Evolutionary conservation across 2,329 filamentous ascomycete genomes (phyloP).

Genomic region (Trichoderma lentiforme): DNA sequence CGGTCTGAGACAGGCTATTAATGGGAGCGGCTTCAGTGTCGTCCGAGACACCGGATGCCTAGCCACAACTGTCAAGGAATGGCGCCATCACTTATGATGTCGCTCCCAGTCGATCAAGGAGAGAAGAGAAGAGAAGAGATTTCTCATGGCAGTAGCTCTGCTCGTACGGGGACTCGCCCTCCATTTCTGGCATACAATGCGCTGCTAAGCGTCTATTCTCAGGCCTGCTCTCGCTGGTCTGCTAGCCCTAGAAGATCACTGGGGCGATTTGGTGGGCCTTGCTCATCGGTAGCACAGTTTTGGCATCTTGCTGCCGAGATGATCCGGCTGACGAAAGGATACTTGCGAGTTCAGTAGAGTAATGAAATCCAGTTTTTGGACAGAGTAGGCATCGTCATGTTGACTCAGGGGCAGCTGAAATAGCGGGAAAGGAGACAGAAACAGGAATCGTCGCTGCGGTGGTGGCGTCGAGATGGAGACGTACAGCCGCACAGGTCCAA

Average conservation of each 20-base stretch:
- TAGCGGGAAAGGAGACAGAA: neutral
- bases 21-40: neutral
- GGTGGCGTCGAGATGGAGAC: neutral
- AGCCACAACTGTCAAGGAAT: neutral
- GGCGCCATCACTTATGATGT: neutral
- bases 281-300: neutral
- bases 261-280: slow-evolving; percentile 13
- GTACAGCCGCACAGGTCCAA: neutral
- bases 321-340: neutral
- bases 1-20: slow-evolving; percentile 9
- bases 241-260: slow-evolving; percentile 8
- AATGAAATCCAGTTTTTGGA: neutral
- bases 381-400: neutral
- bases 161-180: neutral
- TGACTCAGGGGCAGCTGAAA: neutral
- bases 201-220: neutral
- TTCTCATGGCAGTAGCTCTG: neutral
- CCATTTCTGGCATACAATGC: neutral
- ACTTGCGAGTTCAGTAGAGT: neutral
- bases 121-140: neutral
- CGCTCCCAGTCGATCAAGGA: neutral
- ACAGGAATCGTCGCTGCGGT: neutral
- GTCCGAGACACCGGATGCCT: slow-evolving; percentile 1
- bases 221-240: neutral
- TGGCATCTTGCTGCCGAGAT: neutral